phyloP scores from a whole-genome alignment of 805 yeast species.

The Cyberlindnera xylosilytica region DNA sequence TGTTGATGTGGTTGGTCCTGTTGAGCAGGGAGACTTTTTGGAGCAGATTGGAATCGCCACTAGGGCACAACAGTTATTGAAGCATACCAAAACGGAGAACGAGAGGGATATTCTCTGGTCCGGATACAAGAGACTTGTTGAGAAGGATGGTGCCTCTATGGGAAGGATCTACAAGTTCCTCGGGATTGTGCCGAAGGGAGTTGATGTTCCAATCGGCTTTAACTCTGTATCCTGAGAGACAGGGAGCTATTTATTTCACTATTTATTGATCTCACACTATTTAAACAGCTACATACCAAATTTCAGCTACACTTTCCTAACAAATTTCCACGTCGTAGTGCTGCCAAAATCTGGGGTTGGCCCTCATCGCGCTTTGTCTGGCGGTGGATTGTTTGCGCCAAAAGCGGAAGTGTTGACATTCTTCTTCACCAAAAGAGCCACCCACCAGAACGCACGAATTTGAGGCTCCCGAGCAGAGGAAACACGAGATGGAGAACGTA shows the following conservation, averaged over 20 bases:
- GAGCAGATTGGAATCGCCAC: conserved; percentile 73
- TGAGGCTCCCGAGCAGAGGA: not conserved
- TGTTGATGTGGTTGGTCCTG: conserved; percentile 49
- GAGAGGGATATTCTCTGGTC: conserved; percentile 51
- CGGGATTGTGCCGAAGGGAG: conserved; percentile 50
- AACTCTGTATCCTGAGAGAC: not conserved
- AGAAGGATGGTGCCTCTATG: conserved; percentile 60
- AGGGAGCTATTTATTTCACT: not conserved
- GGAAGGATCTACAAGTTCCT: conserved; percentile 74
- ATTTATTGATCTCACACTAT: too few species aligned
- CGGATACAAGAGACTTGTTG: conserved; percentile 62
- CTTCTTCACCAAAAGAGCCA: not conserved
- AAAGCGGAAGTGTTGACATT: conserved; percentile 9
- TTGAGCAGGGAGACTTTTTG: conserved; percentile 77
- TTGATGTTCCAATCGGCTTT: conserved; percentile 9
- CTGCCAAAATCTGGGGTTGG: too few species aligned
- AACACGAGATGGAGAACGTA: too few species aligned
- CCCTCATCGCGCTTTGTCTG: not conserved
- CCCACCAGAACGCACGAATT: not conserved
- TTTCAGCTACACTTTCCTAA: too few species aligned
- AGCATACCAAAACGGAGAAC: conserved; percentile 35
- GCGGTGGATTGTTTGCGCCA: conserved; percentile 9
- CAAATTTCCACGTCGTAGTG: too few species aligned
- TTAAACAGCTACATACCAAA: too few species aligned
- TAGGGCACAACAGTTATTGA: conserved; percentile 57